Base-by-base conservation (phyloP, 805 yeast species). In the Candida maesae region DNA sequence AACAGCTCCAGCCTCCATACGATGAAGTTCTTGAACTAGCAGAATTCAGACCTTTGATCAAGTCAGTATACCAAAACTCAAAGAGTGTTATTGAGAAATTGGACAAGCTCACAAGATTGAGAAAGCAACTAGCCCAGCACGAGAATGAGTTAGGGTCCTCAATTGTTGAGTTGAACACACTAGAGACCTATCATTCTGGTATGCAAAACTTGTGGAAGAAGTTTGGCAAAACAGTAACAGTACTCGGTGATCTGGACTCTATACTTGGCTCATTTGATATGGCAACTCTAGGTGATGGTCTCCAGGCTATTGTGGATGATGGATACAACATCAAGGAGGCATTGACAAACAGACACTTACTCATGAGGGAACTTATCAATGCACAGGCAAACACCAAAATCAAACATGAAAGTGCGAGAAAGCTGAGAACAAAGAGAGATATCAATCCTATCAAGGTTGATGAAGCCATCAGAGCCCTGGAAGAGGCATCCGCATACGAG, bases 281-380 rank as follows among this genome's bases (percentile, higher is more conserved):
- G 63, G 89, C 93, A 0, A 71, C 84, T 1, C 61, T 91, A 26
- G 89, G 86, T 2, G 97, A 91, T 52, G 84, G 84, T 1, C 59
- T 88, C 13, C 77, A 71, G 41, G 68, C 75, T 52, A 66, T 88
- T 21, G 67, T 78, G 4, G 75, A 76, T 46, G 96, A 90, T 52
- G 82, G 93, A 13, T 93, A 82, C 60, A 81, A 84, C 43, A 83
- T 90, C 42, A 93, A 93, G 61, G 99, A 93, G 63, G 83, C 96
- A 0, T 68, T 93, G 40, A 93, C 99, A 0, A 90, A 91, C 63
- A 73, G 99, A 44, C 96, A 93, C 60, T 69, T 93, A 42, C 65
- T 91, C 28, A 93, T 93, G 96, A 74, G 97, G 39, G 99, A 93
- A 50, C 68, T 88, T 38, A 55, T 76, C 24, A 84, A 78, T 56